Evolutionary conservation across 257 asterid genomes (phyloP).

Genomic region (Forsythia viridissima): DNA sequence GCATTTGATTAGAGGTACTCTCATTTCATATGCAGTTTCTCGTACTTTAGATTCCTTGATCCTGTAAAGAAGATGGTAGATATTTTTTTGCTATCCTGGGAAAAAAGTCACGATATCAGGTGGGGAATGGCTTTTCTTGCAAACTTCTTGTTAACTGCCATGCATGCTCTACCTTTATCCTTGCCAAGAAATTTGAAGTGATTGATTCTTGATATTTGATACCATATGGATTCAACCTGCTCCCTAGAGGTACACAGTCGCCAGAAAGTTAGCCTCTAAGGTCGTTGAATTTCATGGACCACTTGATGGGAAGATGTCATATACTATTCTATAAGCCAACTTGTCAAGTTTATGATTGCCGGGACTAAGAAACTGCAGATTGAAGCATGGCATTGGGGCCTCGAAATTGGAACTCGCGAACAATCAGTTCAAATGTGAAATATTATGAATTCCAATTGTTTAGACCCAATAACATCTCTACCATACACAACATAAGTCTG

Average conservation of each 20-base stretch:
- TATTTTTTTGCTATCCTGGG: neutral
- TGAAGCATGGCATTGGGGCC: neutral
- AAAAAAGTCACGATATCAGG: neutral
- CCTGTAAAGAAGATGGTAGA: neutral
- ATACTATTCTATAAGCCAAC: neutral
- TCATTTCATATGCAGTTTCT: conserved; percentile 15
- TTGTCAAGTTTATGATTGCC: neutral
- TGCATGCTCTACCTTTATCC: neutral
- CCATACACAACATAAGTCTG: neutral
- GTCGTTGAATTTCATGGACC: neutral
- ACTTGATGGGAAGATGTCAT: neutral
- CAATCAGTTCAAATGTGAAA: neutral
- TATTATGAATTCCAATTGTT: neutral
- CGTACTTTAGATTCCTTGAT: neutral
- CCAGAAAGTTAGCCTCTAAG: neutral
- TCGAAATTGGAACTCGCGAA: neutral
- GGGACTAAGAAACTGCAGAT: neutral
- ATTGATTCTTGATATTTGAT: neutral
- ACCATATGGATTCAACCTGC: neutral
- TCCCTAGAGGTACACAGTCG: neutral
- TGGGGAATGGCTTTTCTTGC: neutral
- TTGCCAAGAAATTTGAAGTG: neutral
- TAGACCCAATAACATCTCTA: neutral
- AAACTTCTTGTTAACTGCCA: neutral
- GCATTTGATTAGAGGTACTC: conserved; percentile 88